phyloP scores from a whole-genome alignment of 2,329 filamentous ascomycete species.

The Thielaviopsis populi region DNA sequence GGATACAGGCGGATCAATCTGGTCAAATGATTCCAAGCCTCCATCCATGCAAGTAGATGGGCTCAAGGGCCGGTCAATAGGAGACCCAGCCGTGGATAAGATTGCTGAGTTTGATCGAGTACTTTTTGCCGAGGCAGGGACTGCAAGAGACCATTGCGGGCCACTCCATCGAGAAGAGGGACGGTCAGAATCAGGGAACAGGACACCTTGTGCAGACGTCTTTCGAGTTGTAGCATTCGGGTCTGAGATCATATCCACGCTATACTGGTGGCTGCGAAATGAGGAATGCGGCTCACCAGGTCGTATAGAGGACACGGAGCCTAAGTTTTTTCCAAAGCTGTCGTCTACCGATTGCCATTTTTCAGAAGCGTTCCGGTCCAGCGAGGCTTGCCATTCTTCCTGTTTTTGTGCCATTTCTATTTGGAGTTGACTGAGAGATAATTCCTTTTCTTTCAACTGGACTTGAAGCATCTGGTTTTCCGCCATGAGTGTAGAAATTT shows the following conservation, averaged over 20 bases:
- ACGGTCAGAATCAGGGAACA: constrained; percentile 7
- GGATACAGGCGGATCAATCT: constrained; percentile 41
- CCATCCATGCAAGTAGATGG: constrained; percentile 1
- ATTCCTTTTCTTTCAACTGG: background rate
- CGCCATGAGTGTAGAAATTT: background rate
- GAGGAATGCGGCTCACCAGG: constrained; percentile 12
- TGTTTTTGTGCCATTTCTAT: constrained; percentile 7
- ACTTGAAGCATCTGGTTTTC: constrained; percentile 5
- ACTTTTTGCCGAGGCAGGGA: constrained; percentile 1
- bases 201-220: background rate
- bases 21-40: constrained; percentile 25
- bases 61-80: background rate
- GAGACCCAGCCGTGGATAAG: background rate
- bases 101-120: background rate
- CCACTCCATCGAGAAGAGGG: constrained; percentile 6
- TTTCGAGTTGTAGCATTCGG: constrained; percentile 4
- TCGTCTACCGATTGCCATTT: constrained; percentile 8
- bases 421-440: constrained; percentile 6
- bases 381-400: background rate
- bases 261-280: constrained; percentile 2
- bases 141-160: background rate
- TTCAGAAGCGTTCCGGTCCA: background rate
- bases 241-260: constrained; percentile 6
- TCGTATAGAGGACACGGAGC: background rate
- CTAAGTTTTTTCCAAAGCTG: background rate